phyloP scores from a whole-genome alignment of 768 basidiomycete genomes.

The Collybia mongolica region DNA sequence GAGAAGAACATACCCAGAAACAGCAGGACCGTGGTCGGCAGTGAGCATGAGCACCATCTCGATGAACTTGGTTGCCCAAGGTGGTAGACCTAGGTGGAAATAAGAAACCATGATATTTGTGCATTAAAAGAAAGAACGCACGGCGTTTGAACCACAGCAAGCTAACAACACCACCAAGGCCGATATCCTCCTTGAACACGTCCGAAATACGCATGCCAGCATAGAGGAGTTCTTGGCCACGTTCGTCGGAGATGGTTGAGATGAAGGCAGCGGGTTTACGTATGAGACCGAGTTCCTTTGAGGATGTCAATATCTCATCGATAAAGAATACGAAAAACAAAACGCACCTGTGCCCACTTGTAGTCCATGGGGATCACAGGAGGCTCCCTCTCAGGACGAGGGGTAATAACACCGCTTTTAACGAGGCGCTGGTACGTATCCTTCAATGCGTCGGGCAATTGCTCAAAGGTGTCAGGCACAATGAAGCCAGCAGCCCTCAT shows the following conservation, averaged over 20 bases:
- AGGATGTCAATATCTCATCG: background rate
- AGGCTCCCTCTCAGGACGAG: constrained; percentile 79
- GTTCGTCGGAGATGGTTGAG: constrained; percentile 99
- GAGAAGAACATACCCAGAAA: constrained; percentile 59
- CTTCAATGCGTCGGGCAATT: constrained; percentile 82
- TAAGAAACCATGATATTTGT: background rate
- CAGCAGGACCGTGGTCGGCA: constrained; percentile 96
- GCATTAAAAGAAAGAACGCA: constrained; percentile 23
- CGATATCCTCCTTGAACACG: constrained; percentile 97
- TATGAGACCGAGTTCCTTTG: constrained; percentile 87
- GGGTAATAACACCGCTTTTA: constrained; percentile 59
- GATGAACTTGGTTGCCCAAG: constrained; percentile 97
- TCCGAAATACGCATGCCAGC: constrained; percentile 99
- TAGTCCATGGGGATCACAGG: constrained; percentile 99
- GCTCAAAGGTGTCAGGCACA: constrained; percentile 97
- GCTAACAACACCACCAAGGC: constrained; percentile 93
- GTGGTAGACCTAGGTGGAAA: constrained; percentile 53
- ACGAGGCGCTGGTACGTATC: constrained; percentile 87
- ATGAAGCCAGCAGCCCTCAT: constrained; percentile 96
- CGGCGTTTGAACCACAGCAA: constrained; percentile 98
- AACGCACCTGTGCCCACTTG: constrained; percentile 88
- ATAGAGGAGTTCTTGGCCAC: constrained; percentile 97
- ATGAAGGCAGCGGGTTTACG: constrained; percentile 99
- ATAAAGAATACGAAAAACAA: background rate
- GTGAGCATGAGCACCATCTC: constrained; percentile 99